Evolutionary conservation across 73 alveolate species (phyloP).

Genomic region (Uronychia binucleata): DNA sequence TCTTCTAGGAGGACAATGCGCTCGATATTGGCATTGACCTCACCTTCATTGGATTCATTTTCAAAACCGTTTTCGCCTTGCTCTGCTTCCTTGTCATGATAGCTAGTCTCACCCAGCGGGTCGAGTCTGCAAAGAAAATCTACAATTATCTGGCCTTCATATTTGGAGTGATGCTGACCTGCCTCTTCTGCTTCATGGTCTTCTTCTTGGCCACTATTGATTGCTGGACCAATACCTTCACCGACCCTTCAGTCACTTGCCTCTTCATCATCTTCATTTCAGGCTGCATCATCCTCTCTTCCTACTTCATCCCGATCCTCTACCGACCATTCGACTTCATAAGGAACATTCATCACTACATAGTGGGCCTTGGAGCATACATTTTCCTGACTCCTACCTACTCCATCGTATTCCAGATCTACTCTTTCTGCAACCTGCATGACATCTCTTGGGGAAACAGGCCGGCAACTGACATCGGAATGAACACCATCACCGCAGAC

Average conservation of each 20-base stretch:
- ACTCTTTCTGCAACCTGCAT: slow-evolving; percentile 48
- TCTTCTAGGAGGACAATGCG: neutral
- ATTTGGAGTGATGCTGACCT: slow-evolving; percentile 21
- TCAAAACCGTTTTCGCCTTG: neutral
- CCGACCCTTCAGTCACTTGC: neutral
- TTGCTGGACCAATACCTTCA: neutral
- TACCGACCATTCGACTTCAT: slow-evolving; percentile 39
- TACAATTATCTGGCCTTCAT: neutral
- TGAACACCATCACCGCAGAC: neutral
- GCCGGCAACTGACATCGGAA: neutral
- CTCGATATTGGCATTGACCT: neutral
- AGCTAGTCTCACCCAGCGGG: neutral
- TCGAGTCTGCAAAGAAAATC: neutral
- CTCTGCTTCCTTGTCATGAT: neutral
- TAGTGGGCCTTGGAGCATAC: neutral
- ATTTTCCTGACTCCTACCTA: slow-evolving; percentile 16
- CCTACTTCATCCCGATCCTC: slow-evolving; percentile 29
- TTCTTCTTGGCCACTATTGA: slow-evolving; percentile 14
- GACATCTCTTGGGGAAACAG: slow-evolving; percentile 68
- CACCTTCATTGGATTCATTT: neutral
- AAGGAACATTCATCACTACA: neutral
- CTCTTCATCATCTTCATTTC: slow-evolving; percentile 10
- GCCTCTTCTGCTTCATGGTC: slow-evolving; percentile 8
- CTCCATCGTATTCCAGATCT: slow-evolving; percentile 28
- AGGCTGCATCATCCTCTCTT: slow-evolving; percentile 17